Conservation (phyloP, 345 rosid species). For the Eucalyptus polyanthemos region DNA sequence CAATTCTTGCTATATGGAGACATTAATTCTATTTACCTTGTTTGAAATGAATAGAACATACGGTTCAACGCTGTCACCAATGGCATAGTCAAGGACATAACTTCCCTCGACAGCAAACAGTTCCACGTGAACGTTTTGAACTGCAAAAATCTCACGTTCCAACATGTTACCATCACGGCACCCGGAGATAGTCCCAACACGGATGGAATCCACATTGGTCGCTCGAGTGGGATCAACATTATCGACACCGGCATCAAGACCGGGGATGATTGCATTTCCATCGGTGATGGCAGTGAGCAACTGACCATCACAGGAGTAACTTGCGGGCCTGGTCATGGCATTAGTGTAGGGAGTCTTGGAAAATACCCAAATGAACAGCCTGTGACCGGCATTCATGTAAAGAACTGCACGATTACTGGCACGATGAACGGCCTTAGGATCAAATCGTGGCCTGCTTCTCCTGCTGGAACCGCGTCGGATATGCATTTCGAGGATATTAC, state of each 20-base stretch:
- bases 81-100: conserved; percentile 8
- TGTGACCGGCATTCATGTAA: conserved; percentile 15
- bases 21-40: not conserved
- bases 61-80: conserved; percentile 27
- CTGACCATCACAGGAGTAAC: conserved; percentile 6
- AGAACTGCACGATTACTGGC: conserved; percentile 7
- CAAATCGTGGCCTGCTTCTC: conserved; percentile 49
- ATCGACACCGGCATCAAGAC: conserved; percentile 23
- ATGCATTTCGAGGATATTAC: conserved; percentile 21
- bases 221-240: conserved; percentile 18
- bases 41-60: conserved; percentile 16
- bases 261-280: conserved; percentile 57
- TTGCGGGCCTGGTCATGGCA: conserved; percentile 74
- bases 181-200: conserved; percentile 43
- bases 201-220: conserved; percentile 60
- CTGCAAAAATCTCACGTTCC: conserved; percentile 22
- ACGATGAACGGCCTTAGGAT: conserved; percentile 40
- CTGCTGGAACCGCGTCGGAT: not conserved
- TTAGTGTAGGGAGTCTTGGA: conserved; percentile 59
- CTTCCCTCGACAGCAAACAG: conserved; percentile 29
- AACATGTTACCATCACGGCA: conserved; percentile 11
- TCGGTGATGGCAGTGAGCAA: conserved; percentile 33
- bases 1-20: not conserved
- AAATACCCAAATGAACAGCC: conserved; percentile 14
- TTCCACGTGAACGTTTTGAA: conserved; percentile 42